phyloP scores from a whole-genome alignment of 345 rosid species.

The Turritis glabra region DNA sequence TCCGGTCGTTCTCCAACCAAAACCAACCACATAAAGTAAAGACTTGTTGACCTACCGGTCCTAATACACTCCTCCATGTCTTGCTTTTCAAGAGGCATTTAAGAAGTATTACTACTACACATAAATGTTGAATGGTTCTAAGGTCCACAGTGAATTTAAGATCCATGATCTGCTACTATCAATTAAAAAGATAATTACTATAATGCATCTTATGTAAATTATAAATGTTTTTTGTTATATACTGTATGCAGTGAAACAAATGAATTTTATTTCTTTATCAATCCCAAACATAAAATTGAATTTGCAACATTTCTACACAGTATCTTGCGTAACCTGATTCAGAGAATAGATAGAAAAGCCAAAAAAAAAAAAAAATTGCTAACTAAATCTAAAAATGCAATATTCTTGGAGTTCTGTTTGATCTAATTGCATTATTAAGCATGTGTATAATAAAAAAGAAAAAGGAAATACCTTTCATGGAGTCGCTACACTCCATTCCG shows the following conservation, averaged over 20 bases:
- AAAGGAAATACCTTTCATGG: conserved; percentile 82
- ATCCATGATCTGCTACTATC: background rate
- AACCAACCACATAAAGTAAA: conserved; percentile 23
- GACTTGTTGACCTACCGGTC: conserved; percentile 37
- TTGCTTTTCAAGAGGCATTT: conserved; percentile 23
- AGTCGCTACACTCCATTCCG: conserved; percentile 94
- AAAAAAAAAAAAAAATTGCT: background rate
- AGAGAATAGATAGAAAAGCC: background rate
- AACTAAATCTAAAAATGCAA: background rate
- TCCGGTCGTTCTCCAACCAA: conserved; percentile 33
- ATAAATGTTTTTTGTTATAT: background rate
- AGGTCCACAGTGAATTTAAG: conserved; percentile 16
- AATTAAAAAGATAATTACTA: background rate
- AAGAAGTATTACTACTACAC: conserved; percentile 9
- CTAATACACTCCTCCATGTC: conserved; percentile 8
- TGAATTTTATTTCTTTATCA: background rate
- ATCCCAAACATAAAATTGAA: background rate
- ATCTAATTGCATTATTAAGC: background rate
- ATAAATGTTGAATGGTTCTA: background rate
- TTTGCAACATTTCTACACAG: background rate
- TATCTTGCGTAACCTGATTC: background rate
- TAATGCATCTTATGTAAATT: background rate
- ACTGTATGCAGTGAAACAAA: background rate
- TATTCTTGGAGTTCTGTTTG: background rate
- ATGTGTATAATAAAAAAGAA: background rate